Percentiles rank a stretch among this genome's conserved stretches.
Evolutionary conservation across 305 asterid genomes (phyloP).

Genomic region (Fraxinus paxiana): DNA sequence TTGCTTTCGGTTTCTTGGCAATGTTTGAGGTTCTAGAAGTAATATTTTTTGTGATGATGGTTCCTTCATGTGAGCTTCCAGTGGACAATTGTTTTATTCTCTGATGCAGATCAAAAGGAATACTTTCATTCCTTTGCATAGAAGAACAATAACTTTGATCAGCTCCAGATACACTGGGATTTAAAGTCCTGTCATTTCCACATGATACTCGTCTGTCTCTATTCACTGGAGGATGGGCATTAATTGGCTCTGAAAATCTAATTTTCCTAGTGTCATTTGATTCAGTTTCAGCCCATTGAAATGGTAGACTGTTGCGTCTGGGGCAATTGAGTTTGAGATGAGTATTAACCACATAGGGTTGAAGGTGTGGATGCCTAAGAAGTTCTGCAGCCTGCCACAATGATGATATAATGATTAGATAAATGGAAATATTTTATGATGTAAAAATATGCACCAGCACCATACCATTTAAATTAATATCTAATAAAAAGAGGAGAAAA

Average conservation of each 20-base stretch:
- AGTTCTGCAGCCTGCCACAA: conserved; percentile 82
- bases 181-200: conserved; percentile 75
- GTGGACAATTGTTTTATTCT: conserved; percentile 35
- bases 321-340: conserved; percentile 80
- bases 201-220: conserved; percentile 50
- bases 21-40: conserved; percentile 48
- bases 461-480: not conserved
- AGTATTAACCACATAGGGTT: conserved; percentile 67
- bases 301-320: conserved; percentile 59
- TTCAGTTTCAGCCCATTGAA: conserved; percentile 48
- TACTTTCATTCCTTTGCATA: conserved; percentile 31
- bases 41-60: conserved; percentile 52
- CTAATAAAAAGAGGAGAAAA: not conserved
- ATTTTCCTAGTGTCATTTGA: conserved; percentile 39
- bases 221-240: conserved; percentile 32
- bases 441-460: not conserved
- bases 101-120: conserved; percentile 33
- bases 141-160: conserved; percentile 57
- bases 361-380: conserved; percentile 82
- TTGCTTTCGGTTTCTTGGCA: conserved; percentile 34
- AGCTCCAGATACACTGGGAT: conserved; percentile 79
- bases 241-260: conserved; percentile 59
- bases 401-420: conserved; percentile 2
- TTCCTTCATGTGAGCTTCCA: conserved; percentile 52
- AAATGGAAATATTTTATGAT: conserved; percentile 3